Percentiles rank a stretch among this genome's conserved stretches.
Evolutionary conservation across 2,329 filamentous ascomycete species (phyloP).

Genomic region (Elsinoe australis): DNA sequence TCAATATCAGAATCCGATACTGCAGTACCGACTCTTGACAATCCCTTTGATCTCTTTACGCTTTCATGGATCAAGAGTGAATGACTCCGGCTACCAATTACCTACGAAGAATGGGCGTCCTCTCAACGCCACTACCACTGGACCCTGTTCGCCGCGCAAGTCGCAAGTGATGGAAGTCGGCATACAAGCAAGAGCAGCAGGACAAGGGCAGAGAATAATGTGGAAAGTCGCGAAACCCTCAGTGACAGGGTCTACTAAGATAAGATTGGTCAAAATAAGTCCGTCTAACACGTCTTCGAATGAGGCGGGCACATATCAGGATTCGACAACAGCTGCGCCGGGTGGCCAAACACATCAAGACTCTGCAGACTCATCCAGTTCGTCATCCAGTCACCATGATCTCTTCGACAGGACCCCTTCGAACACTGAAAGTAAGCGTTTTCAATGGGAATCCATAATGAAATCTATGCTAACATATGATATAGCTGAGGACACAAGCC

Average conservation of each 20-base stretch:
- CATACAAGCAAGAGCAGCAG: conserved; percentile 10
- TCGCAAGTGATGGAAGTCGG: neutral
- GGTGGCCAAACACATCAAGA: conserved; percentile 3
- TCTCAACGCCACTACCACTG: neutral
- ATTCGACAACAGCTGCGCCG: neutral
- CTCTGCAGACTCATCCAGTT: conserved; percentile 3
- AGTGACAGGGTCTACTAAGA: conserved; percentile 9
- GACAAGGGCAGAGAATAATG: neutral
- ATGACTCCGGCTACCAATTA: too few relatives aligned
- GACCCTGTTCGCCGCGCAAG: conserved; percentile 1
- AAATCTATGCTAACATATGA: conserved; percentile 1
- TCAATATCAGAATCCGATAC: conserved; percentile 4
- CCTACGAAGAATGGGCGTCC: neutral
- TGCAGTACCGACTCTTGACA: too few relatives aligned
- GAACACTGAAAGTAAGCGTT: conserved; percentile 14
- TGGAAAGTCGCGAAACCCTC: conserved; percentile 11
- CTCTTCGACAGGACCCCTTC: conserved; percentile 14
- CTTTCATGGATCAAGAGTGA: too few relatives aligned
- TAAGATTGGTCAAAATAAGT: neutral
- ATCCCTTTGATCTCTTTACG: too few relatives aligned
- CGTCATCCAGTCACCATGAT: conserved; percentile 3
- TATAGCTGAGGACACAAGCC: conserved; percentile 19
- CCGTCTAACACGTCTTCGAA: neutral
- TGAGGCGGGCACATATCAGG: conserved; percentile 9
- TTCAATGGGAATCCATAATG: neutral